phyloP scores from a whole-genome alignment of 768 basidiomycete genomes.

The Tulasnella sp. region DNA sequence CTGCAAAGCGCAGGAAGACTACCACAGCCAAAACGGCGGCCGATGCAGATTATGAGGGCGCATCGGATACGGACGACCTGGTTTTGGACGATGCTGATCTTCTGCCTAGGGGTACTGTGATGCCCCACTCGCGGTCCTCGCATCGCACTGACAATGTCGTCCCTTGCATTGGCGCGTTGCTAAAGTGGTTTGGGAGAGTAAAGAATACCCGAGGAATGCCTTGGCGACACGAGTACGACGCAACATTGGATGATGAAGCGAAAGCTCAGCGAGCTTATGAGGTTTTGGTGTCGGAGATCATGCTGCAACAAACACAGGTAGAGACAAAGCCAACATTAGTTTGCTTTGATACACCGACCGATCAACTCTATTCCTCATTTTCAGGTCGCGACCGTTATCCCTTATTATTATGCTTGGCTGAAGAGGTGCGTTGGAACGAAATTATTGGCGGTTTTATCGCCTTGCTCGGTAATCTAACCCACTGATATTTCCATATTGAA shows the following conservation, averaged over 20 bases:
- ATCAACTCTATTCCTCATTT: background rate
- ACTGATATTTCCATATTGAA: background rate
- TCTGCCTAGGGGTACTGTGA: background rate
- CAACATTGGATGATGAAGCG: conserved; percentile 40
- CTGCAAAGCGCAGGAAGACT: background rate
- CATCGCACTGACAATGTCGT: background rate
- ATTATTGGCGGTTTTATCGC: background rate
- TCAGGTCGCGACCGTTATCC: conserved; percentile 73
- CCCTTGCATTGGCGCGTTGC: conserved; percentile 12
- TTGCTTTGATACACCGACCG: background rate
- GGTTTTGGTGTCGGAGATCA: conserved; percentile 82
- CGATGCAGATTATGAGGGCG: background rate
- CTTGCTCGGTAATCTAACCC: background rate
- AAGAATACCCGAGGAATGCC: conserved; percentile 73
- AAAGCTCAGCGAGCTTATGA: conserved; percentile 86
- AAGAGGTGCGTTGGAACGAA: conserved; percentile 38
- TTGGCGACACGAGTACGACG: conserved; percentile 62
- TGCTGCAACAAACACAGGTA: conserved; percentile 88
- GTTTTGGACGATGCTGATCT: background rate
- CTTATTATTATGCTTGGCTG: conserved; percentile 88
- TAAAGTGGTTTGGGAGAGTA: conserved; percentile 58
- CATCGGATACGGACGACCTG: background rate
- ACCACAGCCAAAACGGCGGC: background rate
- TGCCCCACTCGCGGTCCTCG: background rate
- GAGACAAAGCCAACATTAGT: background rate